A percentile compares a stretch with the other conserved stretches of the same genome.
Conservation (phyloP, 176 grass and related monocot genomes). For the Avena atlantica region DNA sequence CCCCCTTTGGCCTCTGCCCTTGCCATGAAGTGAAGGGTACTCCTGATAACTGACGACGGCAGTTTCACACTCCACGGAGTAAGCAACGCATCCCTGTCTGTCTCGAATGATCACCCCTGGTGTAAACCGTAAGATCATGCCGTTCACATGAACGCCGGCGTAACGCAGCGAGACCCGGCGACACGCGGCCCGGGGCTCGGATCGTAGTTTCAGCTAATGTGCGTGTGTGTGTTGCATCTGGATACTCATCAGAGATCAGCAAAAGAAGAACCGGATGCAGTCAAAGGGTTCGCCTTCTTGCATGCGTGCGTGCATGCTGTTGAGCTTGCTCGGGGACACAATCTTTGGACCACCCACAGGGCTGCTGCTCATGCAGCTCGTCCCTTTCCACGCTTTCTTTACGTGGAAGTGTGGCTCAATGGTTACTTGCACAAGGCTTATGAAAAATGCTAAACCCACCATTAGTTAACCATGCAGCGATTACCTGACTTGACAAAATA, state of each 20-base stretch:
- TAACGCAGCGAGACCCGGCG: slow-evolving; percentile 39
- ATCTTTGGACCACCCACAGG: slow-evolving; percentile 31
- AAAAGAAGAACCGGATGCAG: background rate
- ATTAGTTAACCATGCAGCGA: slow-evolving; percentile 2
- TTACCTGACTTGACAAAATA: background rate
- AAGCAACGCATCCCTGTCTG: background rate
- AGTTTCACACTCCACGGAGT: slow-evolving; percentile 10
- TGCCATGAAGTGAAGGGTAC: slow-evolving; percentile 43
- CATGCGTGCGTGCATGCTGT: slow-evolving; percentile 33
- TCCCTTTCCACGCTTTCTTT: slow-evolving; percentile 43
- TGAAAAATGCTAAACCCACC: slow-evolving; percentile 9
- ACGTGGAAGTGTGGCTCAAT: slow-evolving; percentile 28
- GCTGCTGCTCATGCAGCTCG: slow-evolving; percentile 15
- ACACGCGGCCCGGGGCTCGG: slow-evolving; percentile 1
- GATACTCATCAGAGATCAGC: slow-evolving; percentile 6
- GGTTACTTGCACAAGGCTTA: background rate
- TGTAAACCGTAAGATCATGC: slow-evolving; percentile 34
- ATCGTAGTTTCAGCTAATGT: background rate
- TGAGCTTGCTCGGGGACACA: slow-evolving; percentile 28
- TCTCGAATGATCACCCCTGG: background rate
- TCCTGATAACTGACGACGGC: slow-evolving; percentile 42
- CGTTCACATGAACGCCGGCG: slow-evolving; percentile 7
- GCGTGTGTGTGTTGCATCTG: background rate
- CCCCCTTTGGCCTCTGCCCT: slow-evolving; percentile 14
- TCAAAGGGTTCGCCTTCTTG: slow-evolving; percentile 47